Percentiles rank a stretch among this genome's conserved stretches.
Conservation (phyloP, 2,329 filamentous ascomycete species). For the Colletotrichum cereale region DNA sequence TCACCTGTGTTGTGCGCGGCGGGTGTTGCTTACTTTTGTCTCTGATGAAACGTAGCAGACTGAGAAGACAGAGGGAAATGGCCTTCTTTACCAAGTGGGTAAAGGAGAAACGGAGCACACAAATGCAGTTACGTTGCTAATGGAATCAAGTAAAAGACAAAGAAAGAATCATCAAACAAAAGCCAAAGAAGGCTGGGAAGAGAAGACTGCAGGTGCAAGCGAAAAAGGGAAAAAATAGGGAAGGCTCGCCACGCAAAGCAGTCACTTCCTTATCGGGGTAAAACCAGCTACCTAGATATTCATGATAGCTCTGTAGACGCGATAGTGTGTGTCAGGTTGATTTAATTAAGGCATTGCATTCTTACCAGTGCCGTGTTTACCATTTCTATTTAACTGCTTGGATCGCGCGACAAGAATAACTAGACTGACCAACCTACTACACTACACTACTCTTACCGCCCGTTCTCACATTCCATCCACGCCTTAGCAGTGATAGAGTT, state of each 20-base stretch:
- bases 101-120: background rate
- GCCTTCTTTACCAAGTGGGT: no score
- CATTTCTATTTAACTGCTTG: background rate
- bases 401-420: background rate
- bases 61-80: background rate
- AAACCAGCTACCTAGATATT: background rate
- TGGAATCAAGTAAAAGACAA: no score
- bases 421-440: background rate
- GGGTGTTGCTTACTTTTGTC: background rate
- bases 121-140: background rate
- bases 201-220: background rate
- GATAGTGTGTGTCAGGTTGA: background rate
- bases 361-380: background rate
- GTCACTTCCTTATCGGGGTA: background rate
- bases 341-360: background rate
- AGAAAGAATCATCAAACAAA: background rate
- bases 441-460: background rate
- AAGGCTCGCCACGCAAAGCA: background rate
- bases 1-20: background rate
- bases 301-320: background rate
- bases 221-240: background rate
- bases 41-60: background rate
- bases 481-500: background rate
- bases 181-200: background rate
- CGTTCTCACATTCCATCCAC: background rate